phyloP scores from a whole-genome alignment of 805 yeast genomes.

The Candida insectorum region DNA sequence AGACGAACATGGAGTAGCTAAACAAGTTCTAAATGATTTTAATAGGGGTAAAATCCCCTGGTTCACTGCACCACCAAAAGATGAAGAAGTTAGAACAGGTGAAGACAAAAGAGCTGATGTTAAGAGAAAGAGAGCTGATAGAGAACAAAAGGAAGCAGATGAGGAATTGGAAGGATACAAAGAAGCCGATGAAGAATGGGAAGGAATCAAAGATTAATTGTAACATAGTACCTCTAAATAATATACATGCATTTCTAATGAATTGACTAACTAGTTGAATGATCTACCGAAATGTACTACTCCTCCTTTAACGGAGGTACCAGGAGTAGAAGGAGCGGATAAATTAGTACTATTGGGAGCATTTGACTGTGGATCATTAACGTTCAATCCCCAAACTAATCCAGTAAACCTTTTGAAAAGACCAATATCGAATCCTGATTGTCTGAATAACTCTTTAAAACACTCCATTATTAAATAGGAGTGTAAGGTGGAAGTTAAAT shows the following conservation, averaged over 20 bases:
- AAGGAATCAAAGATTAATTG: slow-evolving; percentile 23
- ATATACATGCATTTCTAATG: slow-evolving; percentile 3
- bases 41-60: slow-evolving; percentile 97
- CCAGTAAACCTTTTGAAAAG: slow-evolving; percentile 42
- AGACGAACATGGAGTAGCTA: slow-evolving; percentile 90
- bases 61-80: slow-evolving; percentile 93
- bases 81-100: slow-evolving; percentile 54
- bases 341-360: slow-evolving; percentile 3
- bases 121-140: slow-evolving; percentile 52
- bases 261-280: no score
- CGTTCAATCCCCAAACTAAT: slow-evolving; percentile 49
- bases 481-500: slow-evolving; percentile 53
- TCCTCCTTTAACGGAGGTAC: slow-evolving; percentile 18
- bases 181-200: slow-evolving; percentile 20
- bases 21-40: slow-evolving; percentile 87
- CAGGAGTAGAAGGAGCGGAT: slow-evolving; percentile 24
- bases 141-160: slow-evolving; percentile 32
- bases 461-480: slow-evolving; percentile 62
- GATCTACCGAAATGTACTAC: slow-evolving; percentile 31
- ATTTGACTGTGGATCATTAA: slow-evolving; percentile 8
- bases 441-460: slow-evolving; percentile 51
- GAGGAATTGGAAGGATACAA: slow-evolving; percentile 17
- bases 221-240: slow-evolving; percentile 1
- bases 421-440: slow-evolving; percentile 19
- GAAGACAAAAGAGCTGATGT: slow-evolving; percentile 53